Conservation (phyloP, 2,329 filamentous ascomycete genomes). For the Pyricularia sp. region DNA sequence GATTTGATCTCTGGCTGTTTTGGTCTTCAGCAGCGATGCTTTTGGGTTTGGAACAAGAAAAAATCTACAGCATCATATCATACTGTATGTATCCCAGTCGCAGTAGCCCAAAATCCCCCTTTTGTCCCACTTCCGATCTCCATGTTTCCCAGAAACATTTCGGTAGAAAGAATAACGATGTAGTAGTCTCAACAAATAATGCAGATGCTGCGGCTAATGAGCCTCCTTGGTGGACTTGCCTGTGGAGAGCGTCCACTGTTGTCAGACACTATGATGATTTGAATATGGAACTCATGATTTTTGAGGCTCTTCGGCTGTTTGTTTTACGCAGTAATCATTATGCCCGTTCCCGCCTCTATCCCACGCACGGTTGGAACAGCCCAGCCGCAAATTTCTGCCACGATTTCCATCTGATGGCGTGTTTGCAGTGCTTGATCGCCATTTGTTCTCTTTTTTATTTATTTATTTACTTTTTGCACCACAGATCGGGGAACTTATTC, state of each 20-base stretch:
- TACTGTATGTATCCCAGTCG: not conserved
- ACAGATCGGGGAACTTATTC: not conserved
- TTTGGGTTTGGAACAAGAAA: not conserved
- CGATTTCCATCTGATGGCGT: not conserved
- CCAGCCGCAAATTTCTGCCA: not conserved
- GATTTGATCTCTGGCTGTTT: not conserved
- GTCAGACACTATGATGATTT: not conserved
- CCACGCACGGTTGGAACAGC: not conserved
- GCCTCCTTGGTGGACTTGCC: not conserved
- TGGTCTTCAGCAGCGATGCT: not conserved
- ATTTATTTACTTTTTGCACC: not conserved
- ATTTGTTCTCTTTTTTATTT: not conserved
- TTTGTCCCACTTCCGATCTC: not conserved
- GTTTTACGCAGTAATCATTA: not conserved
- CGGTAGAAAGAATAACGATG: not conserved
- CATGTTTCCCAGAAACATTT: not conserved
- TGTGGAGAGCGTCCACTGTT: not conserved
- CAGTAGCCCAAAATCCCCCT: too few species aligned
- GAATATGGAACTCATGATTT: not conserved
- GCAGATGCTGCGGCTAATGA: not conserved
- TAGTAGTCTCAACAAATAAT: not conserved
- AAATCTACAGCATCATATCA: not conserved
- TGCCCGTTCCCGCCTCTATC: not conserved
- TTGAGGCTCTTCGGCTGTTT: not conserved
- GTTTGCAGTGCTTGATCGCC: not conserved